Base-by-base conservation (phyloP, 2,329 filamentous ascomycete species). In the Hypoxylon sp. region DNA sequence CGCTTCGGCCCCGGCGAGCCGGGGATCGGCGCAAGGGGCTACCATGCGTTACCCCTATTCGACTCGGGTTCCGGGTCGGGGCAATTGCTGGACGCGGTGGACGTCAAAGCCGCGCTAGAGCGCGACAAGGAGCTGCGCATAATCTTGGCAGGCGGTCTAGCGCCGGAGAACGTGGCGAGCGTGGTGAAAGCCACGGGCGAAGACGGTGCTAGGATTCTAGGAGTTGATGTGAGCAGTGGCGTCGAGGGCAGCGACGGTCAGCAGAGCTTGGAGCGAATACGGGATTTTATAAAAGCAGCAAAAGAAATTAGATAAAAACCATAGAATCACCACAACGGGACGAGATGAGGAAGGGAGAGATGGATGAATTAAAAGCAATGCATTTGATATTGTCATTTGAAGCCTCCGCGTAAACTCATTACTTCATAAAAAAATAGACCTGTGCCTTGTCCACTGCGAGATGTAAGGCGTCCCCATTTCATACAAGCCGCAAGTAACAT, bases 171-270 rank as follows among this genome's bases (percentile, higher is more conserved):
- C 75, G 91, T 99, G 4, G 83, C 82, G 0, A 83, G 88, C 4
- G 86, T 88, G 6, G 82, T 99, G 17, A 82, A 84, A 21, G 85
- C 86, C 13, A 81, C 95, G 14, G 91, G 89, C 0, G 82, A 86
- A 5, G 78, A 88, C 9, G 84, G 84, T 25, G 83, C 83, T 9
- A 88, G 90, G 65, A 87, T 98, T 11, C 82, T 94, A 34, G 94
- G 91, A 1, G 92, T 99, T 2, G 96, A 99, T 82, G 93, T 97
- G 19, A 97, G 94, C 79, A 97, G 93, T 75, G 97, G 97, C 0
- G 94, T 99, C 2, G 96, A 98, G 80, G 90, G 93, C 75, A 84
- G 89, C 36, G 87, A 91, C 73, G 95, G 94, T 2, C 84, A 89
- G 76, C 96, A 99, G 80, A 92, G 90, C 79, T 75, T 95, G 63